Evolutionary conservation across 805 yeast species (phyloP), one percentile per base, ranked within the genome.

Genomic region (Metschnikowia bowlesiae): DNA sequence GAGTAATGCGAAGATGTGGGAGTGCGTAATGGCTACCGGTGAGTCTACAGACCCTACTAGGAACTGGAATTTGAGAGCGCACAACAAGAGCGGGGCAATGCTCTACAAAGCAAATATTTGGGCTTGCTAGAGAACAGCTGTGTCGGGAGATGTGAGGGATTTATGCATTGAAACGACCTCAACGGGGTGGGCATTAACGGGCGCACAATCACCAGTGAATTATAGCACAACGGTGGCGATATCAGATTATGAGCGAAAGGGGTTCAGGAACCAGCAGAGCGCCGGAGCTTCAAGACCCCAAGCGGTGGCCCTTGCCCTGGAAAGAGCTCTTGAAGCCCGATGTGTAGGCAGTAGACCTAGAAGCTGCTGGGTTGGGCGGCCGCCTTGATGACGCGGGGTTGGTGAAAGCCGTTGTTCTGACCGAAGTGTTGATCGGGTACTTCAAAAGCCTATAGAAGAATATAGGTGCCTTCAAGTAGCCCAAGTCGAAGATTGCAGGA

Each of bases 401-500:
- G 18, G 54, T 49, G 47, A 67, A 65, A 7, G 71, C 71, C 2
- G 73, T 67, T 11, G 62, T 55, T 41, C 74, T 54, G 31, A 49
- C 54, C 4, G 65, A 55, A 6, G 54, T 58, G 37, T 55, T 59
- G 29, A 50, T 53, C 8, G 74, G 74, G 52, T 64, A 69, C 34
- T 59, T 56, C 44, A 73, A 60, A 11, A 64, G 32, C 2, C 53
- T 57, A 57, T 71, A 73, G 16, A 74, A 52, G 64, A 70, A 65
- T n/a, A 47, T 37, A 2, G 88, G 88, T 0, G 87, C 85, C 47
- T 73, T 74, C 49, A 81, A 68, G 53, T 79, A 74, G 1, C 87
- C 87, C 39, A 71, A 67, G 51, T 75, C 81, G 26, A 78, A 75
- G 36, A 78, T 69, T 29, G 76, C 62, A 67, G 48, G 59, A 11